Evolutionary conservation across 2,329 filamentous ascomycete species (phyloP), one percentile per base, ranked within the genome.

Genomic region (Monilinia vaccinii-corymbosi): DNA sequence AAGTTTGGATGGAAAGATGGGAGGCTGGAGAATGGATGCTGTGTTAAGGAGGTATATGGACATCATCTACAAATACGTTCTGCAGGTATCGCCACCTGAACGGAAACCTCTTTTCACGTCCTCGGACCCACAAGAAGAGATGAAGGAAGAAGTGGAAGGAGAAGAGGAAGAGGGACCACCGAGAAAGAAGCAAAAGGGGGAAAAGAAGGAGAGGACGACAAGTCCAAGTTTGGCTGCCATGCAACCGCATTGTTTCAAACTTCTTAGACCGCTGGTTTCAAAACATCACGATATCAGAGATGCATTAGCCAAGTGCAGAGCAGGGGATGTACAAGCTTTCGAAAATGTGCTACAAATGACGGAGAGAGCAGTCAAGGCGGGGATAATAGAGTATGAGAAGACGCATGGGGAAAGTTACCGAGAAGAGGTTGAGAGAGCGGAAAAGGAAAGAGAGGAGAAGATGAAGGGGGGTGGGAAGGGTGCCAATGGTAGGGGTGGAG

Each of bases 181-280:
- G 42, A 72, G 73, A 65, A 73, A 74, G 62, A 75, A 75, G 51
- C 74, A 76, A 58, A 73, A 73, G 48, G 75, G 75, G 58, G 77
- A 69, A 21, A 67, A 72, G 62, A 70, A 63, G 10, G 73, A 75
- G 45, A 75, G 64, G 53, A 61, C 65, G 5, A 72, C 62, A 73
- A 75, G 65, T 68, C 82, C 76, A 4, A 97, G 94, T 72, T 78
- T 96, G 51, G 79, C 82, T 13, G 85, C 85, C 38, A 89, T 97
- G 80, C 92, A 97, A 73, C 85, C 91, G 0, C 94, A 99, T 73
- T 82, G 97, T 47, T 99, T 99, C 78, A 89, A 96, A 72, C 81
- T 99, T 31, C 81, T 97, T 25, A 83, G 93, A 18, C 86, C 93
- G 36, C 81, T 97, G 28, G 85, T 99, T 38, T 79, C 85, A 2